Base-by-base conservation (phyloP, 768 basidiomycete genomes). In the Dacryopinax primogenitus region DNA sequence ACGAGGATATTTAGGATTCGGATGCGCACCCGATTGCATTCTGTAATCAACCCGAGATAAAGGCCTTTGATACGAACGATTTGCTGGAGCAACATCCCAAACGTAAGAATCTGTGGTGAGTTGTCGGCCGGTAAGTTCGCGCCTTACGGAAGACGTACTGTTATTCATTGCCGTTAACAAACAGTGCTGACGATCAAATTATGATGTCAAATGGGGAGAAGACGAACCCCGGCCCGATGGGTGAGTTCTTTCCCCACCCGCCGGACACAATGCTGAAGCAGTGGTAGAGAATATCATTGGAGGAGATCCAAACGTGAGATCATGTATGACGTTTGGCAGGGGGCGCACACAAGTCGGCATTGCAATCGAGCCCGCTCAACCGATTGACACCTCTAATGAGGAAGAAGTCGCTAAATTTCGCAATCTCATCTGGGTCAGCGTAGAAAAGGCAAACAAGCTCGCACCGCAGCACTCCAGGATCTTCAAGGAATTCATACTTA, bases 121-220 rank as follows among this genome's bases (percentile, higher is more conserved):
- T 58, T 18, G 18, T 58, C 6, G 51, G 51, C 26, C 51, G 51
- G 51, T 58, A 58, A 18, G 41, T 7, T 6, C 23, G 3, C 18
- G 23, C 6, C 18, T 23, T 28, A 3, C 26, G 30, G 2, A 6
- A 9, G 51, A 58, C 37, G n/a, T 11, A 11, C 37, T 39, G 11
- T 11, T 11, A 39, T 39, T 39, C 37, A 39, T 11, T n/a, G 37
- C 11, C 37, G 37, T n/a, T 39, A n/a, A 39, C 37, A n/a, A 39
- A 11, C n/a, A n/a, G n/a, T 39, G 37, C 41, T 18, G 80, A 81
- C 64, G 80, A 81, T 64, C 79, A 81, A 68, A 77, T 81, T 36
- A 77, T 77, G 71, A 73, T 77, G 44, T 73, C 70, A 32, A 78
- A 76, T 64, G 67, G 67, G 13, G 67, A 68, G 45, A 68, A 58